phyloP scores from a whole-genome alignment of 371 early-diverging fungal genomes.

The Lichtheimia ornata region DNA sequence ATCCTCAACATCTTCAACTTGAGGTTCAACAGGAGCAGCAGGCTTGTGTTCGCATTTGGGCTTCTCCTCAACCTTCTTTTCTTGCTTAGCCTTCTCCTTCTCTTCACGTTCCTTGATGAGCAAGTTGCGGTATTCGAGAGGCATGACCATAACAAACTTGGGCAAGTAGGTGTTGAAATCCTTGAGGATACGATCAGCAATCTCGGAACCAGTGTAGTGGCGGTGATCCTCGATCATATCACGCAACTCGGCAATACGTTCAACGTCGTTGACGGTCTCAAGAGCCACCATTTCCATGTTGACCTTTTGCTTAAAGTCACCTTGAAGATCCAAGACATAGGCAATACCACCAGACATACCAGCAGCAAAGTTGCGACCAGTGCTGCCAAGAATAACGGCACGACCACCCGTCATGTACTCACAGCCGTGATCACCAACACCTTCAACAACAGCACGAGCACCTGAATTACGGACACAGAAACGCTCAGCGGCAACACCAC shows the following conservation, averaged over 20 bases:
- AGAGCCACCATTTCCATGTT: conserved; percentile 92
- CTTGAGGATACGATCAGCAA: conserved; percentile 74
- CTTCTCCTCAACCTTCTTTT: conserved; percentile 27
- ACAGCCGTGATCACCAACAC: conserved; percentile 97
- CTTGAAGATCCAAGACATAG: conserved; percentile 73
- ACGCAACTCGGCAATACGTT: conserved; percentile 77
- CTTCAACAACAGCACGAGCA: conserved; percentile 93
- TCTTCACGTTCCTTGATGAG: conserved; percentile 62
- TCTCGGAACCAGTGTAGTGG: conserved; percentile 79
- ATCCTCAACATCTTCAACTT: conserved; percentile 90
- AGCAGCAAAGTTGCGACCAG: conserved; percentile 94
- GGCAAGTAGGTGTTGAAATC: conserved; percentile 73
- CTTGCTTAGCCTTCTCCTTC: conserved; percentile 24
- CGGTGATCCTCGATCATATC: conserved; percentile 81
- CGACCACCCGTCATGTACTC: conserved; percentile 98
- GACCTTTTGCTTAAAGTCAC: conserved; percentile 66
- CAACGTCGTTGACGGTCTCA: conserved; percentile 74
- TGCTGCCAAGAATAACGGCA: conserved; percentile 79
- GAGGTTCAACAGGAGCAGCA: conserved; percentile 38
- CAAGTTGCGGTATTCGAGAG: conserved; percentile 86
- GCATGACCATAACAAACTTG: conserved; percentile 92
- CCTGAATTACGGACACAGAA: conserved; percentile 98
- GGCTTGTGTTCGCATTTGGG: conserved; percentile 9
- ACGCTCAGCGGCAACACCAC: conserved; percentile 96
- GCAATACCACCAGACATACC: conserved; percentile 96